Conservation (phyloP, 2,329 filamentous ascomycete species). For the Daldinia sp. region DNA sequence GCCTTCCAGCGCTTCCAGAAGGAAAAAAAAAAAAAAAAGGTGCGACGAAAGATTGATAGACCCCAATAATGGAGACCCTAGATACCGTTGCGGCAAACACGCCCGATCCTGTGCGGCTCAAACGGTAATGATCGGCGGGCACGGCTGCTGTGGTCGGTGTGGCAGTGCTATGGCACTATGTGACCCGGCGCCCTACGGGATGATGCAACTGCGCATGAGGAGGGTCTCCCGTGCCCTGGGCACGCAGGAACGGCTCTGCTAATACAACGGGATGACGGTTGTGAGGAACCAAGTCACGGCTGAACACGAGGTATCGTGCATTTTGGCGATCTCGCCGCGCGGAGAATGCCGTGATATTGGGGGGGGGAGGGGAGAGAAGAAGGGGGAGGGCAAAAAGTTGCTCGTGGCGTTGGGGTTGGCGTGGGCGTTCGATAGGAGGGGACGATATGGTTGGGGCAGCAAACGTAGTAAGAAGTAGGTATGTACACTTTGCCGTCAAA, state of each 20-base stretch:
- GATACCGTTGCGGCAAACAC: slow-evolving; percentile 30
- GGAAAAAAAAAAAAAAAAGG: no score
- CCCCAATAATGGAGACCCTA: slow-evolving; percentile 22
- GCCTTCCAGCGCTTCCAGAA: slow-evolving; percentile 25
- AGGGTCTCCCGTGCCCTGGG: slow-evolving; percentile 13
- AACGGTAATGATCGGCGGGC: slow-evolving; percentile 33
- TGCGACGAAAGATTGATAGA: slow-evolving; percentile 23
- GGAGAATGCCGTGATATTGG: slow-evolving; percentile 19
- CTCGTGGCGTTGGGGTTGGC: slow-evolving; percentile 2
- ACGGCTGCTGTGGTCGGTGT: slow-evolving; percentile 27
- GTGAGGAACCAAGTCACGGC: slow-evolving; percentile 17
- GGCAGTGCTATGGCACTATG: slow-evolving; percentile 36
- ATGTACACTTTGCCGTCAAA: not conserved
- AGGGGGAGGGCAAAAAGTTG: no score
- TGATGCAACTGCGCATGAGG: slow-evolving; percentile 34
- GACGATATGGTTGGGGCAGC: not conserved
- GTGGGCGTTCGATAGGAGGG: no score
- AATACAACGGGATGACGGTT: slow-evolving; percentile 27
- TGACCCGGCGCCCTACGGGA: slow-evolving; percentile 28
- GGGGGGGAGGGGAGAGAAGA: no score
- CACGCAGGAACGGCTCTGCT: slow-evolving; percentile 19
- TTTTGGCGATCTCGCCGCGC: slow-evolving; percentile 27
- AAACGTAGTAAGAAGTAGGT: no score
- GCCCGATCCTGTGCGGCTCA: slow-evolving; percentile 22
- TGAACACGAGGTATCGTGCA: slow-evolving; percentile 36